Conservation (phyloP, 345 rosid species). For the Boechera stricta region DNA sequence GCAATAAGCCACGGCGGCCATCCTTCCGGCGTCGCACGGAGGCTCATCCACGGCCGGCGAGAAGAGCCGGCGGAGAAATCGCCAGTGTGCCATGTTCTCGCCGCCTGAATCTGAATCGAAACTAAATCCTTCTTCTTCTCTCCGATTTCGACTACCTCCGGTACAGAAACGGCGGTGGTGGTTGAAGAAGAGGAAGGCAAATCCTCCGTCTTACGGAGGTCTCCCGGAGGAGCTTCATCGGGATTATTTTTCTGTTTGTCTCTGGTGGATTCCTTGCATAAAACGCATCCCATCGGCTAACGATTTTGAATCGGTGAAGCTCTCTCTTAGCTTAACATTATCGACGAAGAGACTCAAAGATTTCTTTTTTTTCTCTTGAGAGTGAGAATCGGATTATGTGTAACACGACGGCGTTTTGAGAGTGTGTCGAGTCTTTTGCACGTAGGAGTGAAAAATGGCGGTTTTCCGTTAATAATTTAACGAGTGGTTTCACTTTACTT, state of each 20-base stretch:
- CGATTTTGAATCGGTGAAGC: constrained; percentile 13
- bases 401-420: constrained; percentile 5
- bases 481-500: not conserved
- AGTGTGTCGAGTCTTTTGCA: constrained; percentile 19
- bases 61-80: constrained; percentile 50
- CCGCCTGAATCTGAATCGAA: constrained; percentile 41
- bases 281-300: constrained; percentile 61
- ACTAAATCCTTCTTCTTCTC: constrained; percentile 36
- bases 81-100: constrained; percentile 47
- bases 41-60: constrained; percentile 45
- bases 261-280: constrained; percentile 47
- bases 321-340: constrained; percentile 27
- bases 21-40: constrained; percentile 49
- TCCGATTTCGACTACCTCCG: constrained; percentile 30
- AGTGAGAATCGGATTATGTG: not conserved
- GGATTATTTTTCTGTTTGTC: constrained; percentile 32
- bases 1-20: constrained; percentile 91
- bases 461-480: not conserved
- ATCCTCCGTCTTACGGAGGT: constrained; percentile 44
- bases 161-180: constrained; percentile 18
- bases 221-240: constrained; percentile 40
- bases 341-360: not conserved
- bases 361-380: not conserved
- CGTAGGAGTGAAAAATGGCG: constrained; percentile 21
- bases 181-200: constrained; percentile 35